Evolutionary conservation across 805 yeast genomes (phyloP).

Genomic region (Saccharomycopsis sp.): DNA sequence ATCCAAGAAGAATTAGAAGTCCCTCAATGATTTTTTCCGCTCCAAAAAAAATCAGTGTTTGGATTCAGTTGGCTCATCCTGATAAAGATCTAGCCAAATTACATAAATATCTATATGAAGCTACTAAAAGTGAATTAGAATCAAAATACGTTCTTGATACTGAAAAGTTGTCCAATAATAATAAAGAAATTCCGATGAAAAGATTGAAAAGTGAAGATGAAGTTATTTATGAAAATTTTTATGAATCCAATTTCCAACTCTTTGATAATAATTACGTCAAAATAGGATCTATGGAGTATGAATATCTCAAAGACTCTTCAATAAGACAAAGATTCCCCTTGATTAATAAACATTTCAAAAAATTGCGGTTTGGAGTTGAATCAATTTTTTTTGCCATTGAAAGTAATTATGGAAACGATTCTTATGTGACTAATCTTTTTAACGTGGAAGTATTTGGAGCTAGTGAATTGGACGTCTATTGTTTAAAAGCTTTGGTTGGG

Average conservation of each 20-base stretch:
- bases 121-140: slow-evolving; percentile 3
- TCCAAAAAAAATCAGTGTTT: slow-evolving; percentile 27
- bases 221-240: slow-evolving; percentile 14
- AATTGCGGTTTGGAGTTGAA: slow-evolving; percentile 7
- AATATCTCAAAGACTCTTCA: background rate
- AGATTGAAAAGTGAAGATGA: slow-evolving; percentile 13
- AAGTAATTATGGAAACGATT: slow-evolving; percentile 17
- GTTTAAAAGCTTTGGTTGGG: slow-evolving; percentile 12
- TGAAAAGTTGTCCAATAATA: slow-evolving; percentile 4
- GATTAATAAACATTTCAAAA: slow-evolving; percentile 11
- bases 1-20: slow-evolving; percentile 28
- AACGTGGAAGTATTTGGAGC: slow-evolving; percentile 14
- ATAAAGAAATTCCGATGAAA: slow-evolving; percentile 14
- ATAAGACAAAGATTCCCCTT: slow-evolving; percentile 10
- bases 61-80: slow-evolving; percentile 21
- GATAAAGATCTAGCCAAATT: slow-evolving; percentile 6
- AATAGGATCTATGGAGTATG: slow-evolving; percentile 16
- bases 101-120: slow-evolving; percentile 3
- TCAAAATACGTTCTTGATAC: slow-evolving; percentile 11
- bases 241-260: slow-evolving; percentile 14
- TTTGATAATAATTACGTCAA: slow-evolving; percentile 12
- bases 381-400: slow-evolving; percentile 17
- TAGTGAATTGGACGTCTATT: slow-evolving; percentile 17
- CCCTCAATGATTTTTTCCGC: slow-evolving; percentile 30
- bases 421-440: slow-evolving; percentile 14